Evolutionary conservation across 805 yeast species (phyloP).

Genomic region (Pichia scutulata): DNA sequence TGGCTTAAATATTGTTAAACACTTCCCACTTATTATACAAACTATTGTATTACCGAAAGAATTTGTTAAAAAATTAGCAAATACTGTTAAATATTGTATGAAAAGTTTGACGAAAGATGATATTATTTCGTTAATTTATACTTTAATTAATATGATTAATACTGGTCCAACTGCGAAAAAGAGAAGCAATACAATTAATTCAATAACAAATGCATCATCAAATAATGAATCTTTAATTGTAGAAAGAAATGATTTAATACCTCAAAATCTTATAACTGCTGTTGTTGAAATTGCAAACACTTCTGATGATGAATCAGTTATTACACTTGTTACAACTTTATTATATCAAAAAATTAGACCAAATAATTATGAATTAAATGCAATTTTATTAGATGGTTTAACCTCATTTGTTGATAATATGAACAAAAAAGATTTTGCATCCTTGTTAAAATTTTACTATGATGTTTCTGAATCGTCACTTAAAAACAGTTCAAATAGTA

Average conservation of each 20-base stretch:
- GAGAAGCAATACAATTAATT: conserved; percentile 7
- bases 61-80: conserved; percentile 46
- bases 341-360: conserved; percentile 63
- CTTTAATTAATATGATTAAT: conserved; percentile 61
- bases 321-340: conserved; percentile 71
- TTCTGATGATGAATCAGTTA: conserved; percentile 64
- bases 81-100: conserved; percentile 57
- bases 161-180: neutral
- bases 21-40: conserved; percentile 46
- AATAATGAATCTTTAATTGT: conserved; percentile 14
- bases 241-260: conserved; percentile 30
- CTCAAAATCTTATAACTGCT: conserved; percentile 62
- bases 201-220: conserved; percentile 6
- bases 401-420: conserved; percentile 54
- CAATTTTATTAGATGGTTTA: conserved; percentile 51
- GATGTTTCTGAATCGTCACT: conserved; percentile 40
- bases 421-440: conserved; percentile 57
- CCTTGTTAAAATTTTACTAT: conserved; percentile 52
- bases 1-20: conserved; percentile 29
- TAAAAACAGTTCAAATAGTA: conserved; percentile 24
- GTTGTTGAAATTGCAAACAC: conserved; percentile 56
- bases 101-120: conserved; percentile 70
- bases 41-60: conserved; percentile 41
- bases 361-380: conserved; percentile 45
- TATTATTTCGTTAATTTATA: conserved; percentile 75